A percentile compares a stretch with the other conserved stretches of the same genome.
Evolutionary conservation across 2,329 filamentous ascomycete species (phyloP).

Genomic region (Monilinia vaccinii-corymbosi): DNA sequence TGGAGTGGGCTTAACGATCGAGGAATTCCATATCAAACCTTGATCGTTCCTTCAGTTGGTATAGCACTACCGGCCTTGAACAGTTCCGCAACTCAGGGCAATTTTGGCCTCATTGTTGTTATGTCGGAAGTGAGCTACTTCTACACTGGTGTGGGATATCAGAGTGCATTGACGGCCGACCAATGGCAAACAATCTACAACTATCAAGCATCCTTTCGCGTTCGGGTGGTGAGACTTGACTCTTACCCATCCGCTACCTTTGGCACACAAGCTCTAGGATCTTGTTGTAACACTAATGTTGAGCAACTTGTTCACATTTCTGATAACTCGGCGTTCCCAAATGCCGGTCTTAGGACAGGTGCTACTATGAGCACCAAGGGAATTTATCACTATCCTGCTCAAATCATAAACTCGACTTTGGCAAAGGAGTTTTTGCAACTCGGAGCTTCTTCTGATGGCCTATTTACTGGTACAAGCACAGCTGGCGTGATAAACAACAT

Average conservation of each 20-base stretch:
- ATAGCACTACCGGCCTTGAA: constrained; percentile 43
- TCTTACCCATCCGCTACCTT: constrained; percentile 44
- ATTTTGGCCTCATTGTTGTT: constrained; percentile 45
- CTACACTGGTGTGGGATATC: constrained; percentile 31
- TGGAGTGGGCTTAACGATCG: constrained; percentile 48
- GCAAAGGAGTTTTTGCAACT: constrained; percentile 49
- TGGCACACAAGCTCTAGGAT: constrained; percentile 30
- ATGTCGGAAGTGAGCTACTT: constrained; percentile 27
- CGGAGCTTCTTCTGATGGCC: constrained; percentile 32
- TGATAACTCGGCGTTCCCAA: constrained; percentile 43
- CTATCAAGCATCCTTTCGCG: constrained; percentile 48
- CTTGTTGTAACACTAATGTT: constrained; percentile 39
- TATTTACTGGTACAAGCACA: constrained; percentile 32
- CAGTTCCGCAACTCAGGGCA: constrained; percentile 37
- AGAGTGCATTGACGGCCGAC: constrained; percentile 36
- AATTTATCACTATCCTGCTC: constrained; percentile 50
- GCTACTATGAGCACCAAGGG: constrained; percentile 40
- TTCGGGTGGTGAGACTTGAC: constrained; percentile 51
- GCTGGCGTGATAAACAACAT: constrained; percentile 53
- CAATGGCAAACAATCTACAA: constrained; percentile 49
- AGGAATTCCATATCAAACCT: constrained; percentile 48
- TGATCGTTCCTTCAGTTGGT: constrained; percentile 44
- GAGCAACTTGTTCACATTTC: constrained; percentile 42
- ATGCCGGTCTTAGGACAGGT: constrained; percentile 38
- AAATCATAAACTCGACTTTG: constrained; percentile 43